phyloP scores from a whole-genome alignment of 2,329 filamentous ascomycete species.

The Arthrinium phaeospermum region DNA sequence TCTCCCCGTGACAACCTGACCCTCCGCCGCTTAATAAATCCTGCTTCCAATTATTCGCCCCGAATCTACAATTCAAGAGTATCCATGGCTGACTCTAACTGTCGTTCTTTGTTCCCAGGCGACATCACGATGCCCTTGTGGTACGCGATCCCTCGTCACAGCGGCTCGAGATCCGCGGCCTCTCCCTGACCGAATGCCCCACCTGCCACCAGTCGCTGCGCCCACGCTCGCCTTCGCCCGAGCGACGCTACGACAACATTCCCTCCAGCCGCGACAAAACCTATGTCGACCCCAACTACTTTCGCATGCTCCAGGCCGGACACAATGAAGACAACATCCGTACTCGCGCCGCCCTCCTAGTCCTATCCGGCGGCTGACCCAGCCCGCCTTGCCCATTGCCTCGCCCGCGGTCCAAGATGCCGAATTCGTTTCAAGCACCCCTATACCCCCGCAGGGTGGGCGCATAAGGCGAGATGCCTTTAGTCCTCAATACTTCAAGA shows the following conservation, averaged over 20 bases:
- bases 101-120: constrained; percentile 56
- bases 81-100: neutral
- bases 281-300: constrained; percentile 92
- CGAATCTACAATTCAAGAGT: neutral
- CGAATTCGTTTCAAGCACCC: constrained; percentile 61
- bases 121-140: constrained; percentile 90
- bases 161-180: constrained; percentile 79
- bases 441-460: constrained; percentile 59
- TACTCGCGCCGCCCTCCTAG: constrained; percentile 53
- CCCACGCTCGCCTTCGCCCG: constrained; percentile 51
- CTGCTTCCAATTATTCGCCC: too few species aligned
- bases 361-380: constrained; percentile 59
- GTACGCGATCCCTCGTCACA: constrained; percentile 86
- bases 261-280: constrained; percentile 55
- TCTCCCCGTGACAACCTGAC: neutral
- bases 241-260: constrained; percentile 53
- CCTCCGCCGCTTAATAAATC: neutral
- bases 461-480: constrained; percentile 88
- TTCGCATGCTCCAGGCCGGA: constrained; percentile 81
- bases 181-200: constrained; percentile 76
- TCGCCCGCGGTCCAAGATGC: constrained; percentile 37
- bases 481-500: constrained; percentile 89
- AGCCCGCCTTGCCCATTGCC: constrained; percentile 46
- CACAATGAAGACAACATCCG: constrained; percentile 48
- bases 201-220: constrained; percentile 79